A percentile compares a stretch with the other conserved stretches of the same genome.
phyloP scores from a whole-genome alignment of 2,329 filamentous ascomycete species.

The Fusarium xyrophilum region DNA sequence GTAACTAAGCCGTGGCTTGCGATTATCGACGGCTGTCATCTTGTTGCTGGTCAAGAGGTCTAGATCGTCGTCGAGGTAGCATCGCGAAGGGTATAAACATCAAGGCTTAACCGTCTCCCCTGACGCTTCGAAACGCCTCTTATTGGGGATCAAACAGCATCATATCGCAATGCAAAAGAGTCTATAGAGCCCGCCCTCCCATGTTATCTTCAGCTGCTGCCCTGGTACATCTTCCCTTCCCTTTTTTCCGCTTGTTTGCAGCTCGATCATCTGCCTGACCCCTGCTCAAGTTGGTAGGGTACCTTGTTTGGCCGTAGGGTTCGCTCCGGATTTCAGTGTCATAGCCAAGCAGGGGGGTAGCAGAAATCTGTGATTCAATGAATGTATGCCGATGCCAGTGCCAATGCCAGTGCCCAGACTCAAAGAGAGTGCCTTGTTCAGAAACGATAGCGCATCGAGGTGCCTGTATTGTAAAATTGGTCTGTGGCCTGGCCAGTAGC shows the following conservation, averaged over 20 bases:
- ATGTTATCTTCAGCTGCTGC: constrained; percentile 26
- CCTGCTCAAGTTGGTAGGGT: constrained; percentile 16
- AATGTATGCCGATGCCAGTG: constrained; percentile 6
- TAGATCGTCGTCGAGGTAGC: constrained; percentile 20
- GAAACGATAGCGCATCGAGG: constrained; percentile 10
- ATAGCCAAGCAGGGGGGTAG: constrained; percentile 12
- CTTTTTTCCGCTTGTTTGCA: constrained; percentile 5
- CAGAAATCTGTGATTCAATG: constrained; percentile 21
- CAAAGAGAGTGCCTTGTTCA: not conserved
- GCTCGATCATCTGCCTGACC: constrained; percentile 17
- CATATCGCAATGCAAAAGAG: not conserved
- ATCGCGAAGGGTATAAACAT: constrained; percentile 26
- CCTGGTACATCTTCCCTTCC: constrained; percentile 3
- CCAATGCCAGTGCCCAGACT: not conserved
- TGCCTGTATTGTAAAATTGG: constrained; percentile 1
- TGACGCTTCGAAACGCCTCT: constrained; percentile 11
- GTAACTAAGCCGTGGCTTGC: constrained; percentile 12
- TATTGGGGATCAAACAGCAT: constrained; percentile 17
- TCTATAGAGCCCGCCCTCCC: not conserved
- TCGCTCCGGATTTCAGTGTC: constrained; percentile 21
- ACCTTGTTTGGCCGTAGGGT: constrained; percentile 27
- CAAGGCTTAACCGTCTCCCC: constrained; percentile 13
- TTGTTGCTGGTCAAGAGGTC: constrained; percentile 12
- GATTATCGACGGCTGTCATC: constrained; percentile 15
- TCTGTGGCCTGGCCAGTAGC: not conserved